Evolutionary conservation across 169 alveolate species (phyloP).

Genomic region (Besnoitia besnoiti): DNA sequence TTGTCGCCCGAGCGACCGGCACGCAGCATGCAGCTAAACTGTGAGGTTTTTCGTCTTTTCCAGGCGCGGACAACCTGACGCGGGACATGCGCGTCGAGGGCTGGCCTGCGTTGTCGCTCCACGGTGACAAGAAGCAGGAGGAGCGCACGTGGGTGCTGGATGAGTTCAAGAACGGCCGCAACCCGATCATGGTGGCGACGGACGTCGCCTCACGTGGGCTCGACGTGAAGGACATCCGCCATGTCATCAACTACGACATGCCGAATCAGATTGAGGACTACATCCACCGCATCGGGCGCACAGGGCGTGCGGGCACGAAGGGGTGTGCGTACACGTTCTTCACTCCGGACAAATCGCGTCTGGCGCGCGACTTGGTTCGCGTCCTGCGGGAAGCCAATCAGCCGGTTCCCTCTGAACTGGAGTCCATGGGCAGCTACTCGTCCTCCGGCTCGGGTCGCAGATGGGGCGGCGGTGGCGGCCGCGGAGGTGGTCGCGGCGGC

Average conservation of each 20-base stretch:
- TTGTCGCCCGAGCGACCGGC: too few relatives aligned
- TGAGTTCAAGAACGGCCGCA: constrained; percentile 94
- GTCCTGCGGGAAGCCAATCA: constrained; percentile 93
- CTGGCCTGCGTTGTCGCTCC: constrained; percentile 94
- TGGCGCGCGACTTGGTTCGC: constrained; percentile 93
- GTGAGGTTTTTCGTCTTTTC: not conserved
- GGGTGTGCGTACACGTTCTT: constrained; percentile 93
- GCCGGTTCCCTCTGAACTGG: constrained; percentile 89
- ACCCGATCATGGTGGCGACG: constrained; percentile 97
- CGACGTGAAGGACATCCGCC: constrained; percentile 96
- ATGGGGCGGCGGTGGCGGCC: constrained; percentile 65
- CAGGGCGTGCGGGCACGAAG: constrained; percentile 83
- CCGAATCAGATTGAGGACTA: constrained; percentile 98
- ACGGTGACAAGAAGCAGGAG: constrained; percentile 97
- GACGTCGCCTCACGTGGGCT: constrained; percentile 99
- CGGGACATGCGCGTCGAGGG: constrained; percentile 90
- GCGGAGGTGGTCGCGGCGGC: constrained; percentile 68
- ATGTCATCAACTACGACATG: constrained; percentile 98
- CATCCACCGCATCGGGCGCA: constrained; percentile 97
- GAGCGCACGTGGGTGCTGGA: constrained; percentile 93
- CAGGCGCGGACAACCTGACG: constrained; percentile 85
- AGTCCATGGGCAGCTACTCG: constrained; percentile 44
- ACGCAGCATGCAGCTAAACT: too few relatives aligned
- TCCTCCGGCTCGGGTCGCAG: constrained; percentile 36
- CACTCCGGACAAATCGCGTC: constrained; percentile 89